A percentile compares a stretch with the other conserved stretches of the same genome.
Conservation (phyloP, 2,329 filamentous ascomycete genomes). For the Arthrobotrys sphaeroides region DNA sequence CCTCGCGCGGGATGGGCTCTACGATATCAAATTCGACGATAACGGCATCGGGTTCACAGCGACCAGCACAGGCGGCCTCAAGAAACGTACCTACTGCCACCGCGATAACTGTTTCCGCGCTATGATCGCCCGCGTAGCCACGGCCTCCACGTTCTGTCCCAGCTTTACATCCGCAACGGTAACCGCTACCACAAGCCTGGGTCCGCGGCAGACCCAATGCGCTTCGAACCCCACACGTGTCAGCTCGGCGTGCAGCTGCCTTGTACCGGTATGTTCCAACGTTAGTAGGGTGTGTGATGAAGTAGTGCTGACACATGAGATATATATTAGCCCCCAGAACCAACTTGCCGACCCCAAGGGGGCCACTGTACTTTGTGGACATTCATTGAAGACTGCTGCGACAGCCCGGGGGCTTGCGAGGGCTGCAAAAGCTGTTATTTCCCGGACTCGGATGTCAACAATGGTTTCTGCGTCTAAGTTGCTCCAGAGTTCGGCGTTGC, state of each 20-base stretch:
- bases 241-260: conserved; percentile 7
- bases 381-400: not conserved
- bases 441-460: not conserved
- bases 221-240: not conserved
- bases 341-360: not conserved
- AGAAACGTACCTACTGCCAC: not conserved
- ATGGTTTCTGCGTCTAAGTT: not conserved
- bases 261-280: not conserved
- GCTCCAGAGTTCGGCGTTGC: no score
- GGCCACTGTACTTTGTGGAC: not conserved
- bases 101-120: conserved; percentile 19
- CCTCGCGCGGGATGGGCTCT: not conserved
- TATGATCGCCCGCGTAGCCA: not conserved
- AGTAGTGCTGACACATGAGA: not conserved
- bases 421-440: not conserved
- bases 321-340: not conserved
- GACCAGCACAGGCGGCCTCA: not conserved
- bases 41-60: not conserved
- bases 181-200: not conserved
- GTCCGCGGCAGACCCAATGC: not conserved
- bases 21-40: not conserved
- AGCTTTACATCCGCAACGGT: not conserved
- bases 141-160: not conserved
- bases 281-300: not conserved
- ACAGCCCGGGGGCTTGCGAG: not conserved